phyloP scores from a whole-genome alignment of 371 early-diverging fungal genomes.

The Smittium culicis region DNA sequence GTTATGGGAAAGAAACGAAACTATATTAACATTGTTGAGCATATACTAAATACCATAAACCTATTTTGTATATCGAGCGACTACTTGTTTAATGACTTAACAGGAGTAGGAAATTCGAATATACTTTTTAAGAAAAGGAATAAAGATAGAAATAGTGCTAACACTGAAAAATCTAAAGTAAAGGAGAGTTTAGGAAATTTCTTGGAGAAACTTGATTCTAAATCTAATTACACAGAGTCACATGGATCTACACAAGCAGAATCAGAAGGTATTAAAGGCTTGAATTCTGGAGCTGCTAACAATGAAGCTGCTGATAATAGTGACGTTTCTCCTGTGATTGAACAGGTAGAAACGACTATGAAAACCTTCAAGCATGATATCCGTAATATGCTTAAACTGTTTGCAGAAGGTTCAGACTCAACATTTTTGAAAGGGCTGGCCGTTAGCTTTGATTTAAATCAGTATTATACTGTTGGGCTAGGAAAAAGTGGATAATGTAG shows the following conservation, averaged over 20 bases:
- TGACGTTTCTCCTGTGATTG: background rate
- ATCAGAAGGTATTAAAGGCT: no score
- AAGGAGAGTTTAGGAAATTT: background rate
- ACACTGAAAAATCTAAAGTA: background rate
- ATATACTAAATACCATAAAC: constrained; percentile 21
- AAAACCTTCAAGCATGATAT: constrained; percentile 10
- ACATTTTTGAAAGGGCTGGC: constrained; percentile 9
- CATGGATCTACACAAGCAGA: no score
- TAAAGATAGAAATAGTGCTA: no score
- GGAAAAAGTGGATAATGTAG: background rate
- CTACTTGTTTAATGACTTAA: constrained; percentile 5
- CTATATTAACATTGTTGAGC: constrained; percentile 29
- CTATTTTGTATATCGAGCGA: constrained; percentile 33
- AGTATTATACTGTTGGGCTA: constrained; percentile 7
- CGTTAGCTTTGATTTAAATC: constrained; percentile 9
- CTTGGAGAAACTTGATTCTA: background rate
- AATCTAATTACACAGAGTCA: no score
- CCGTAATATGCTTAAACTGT: background rate
- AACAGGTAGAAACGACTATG: constrained; percentile 9
- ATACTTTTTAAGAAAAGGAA: background rate
- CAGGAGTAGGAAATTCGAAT: background rate
- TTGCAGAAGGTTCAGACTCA: constrained; percentile 4
- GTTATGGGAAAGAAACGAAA: constrained; percentile 41
- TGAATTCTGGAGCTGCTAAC: background rate
- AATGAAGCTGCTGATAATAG: background rate